A percentile compares a stretch with the other conserved stretches of the same genome.
Conservation (phyloP, 345 rosid genomes). For the Cochlearia excelsa region DNA sequence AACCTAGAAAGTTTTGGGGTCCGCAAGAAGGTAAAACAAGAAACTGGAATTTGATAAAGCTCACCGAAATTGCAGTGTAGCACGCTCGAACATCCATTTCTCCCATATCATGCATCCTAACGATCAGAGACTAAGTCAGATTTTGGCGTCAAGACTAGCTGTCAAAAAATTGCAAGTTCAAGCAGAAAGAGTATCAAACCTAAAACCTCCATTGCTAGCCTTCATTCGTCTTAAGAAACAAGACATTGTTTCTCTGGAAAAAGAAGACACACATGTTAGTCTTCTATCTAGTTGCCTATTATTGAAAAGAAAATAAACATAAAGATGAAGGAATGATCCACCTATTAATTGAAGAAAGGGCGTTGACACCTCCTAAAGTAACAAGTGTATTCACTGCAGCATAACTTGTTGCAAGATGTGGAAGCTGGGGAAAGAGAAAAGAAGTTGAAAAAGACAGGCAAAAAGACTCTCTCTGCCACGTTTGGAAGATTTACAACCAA, state of each 20-base stretch:
- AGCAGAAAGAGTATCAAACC: slow-evolving; percentile 41
- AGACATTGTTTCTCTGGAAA: slow-evolving; percentile 60
- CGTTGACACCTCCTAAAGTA: slow-evolving; percentile 73
- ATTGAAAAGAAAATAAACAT: slow-evolving; percentile 4
- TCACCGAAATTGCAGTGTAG: slow-evolving; percentile 90
- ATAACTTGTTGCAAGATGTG: slow-evolving; percentile 95
- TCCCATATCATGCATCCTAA: slow-evolving; percentile 94
- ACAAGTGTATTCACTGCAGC: slow-evolving; percentile 89
- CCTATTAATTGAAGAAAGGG: slow-evolving; percentile 82
- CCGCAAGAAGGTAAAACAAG: slow-evolving; percentile 1
- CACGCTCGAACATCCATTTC: slow-evolving; percentile 97
- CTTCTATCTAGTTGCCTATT: slow-evolving; percentile 16
- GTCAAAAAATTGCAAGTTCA: too few relatives aligned
- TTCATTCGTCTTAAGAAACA: slow-evolving; percentile 67
- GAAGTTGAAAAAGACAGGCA: not conserved
- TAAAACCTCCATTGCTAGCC: slow-evolving; percentile 77
- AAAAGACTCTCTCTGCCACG: slow-evolving; percentile 1
- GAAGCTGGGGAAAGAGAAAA: slow-evolving; percentile 56
- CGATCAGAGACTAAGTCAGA: slow-evolving; percentile 20
- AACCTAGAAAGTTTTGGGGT: slow-evolving; percentile 9
- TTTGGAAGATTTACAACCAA: slow-evolving; percentile 9
- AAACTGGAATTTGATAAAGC: slow-evolving; percentile 19
- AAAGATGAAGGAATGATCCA: slow-evolving; percentile 25
- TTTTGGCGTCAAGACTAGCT: too few relatives aligned
- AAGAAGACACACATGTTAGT: slow-evolving; percentile 30